phyloP scores from a whole-genome alignment of 83 land plant genomes.

The Picea abies region DNA sequence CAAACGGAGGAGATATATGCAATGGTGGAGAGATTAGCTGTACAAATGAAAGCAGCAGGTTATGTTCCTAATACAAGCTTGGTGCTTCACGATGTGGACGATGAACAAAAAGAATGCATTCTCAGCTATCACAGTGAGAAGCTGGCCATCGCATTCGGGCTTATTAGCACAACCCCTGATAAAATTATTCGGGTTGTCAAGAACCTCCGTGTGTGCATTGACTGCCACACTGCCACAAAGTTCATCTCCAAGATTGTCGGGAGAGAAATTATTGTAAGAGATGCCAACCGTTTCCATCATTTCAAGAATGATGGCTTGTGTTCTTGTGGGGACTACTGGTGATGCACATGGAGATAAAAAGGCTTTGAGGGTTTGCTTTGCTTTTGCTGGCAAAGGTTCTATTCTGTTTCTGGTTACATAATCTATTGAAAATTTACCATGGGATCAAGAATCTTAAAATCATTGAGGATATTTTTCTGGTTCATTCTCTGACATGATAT shows the following conservation, averaged over 20 bases:
- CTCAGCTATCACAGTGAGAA: background rate
- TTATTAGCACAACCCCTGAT: background rate
- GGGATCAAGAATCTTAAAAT: no score
- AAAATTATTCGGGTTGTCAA: background rate
- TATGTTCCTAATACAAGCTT: background rate
- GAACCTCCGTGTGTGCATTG: background rate
- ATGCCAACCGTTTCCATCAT: no score
- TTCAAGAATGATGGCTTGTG: slow-evolving; percentile 4
- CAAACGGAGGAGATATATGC: slow-evolving; percentile 1
- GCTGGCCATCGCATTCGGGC: background rate
- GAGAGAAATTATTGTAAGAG: background rate
- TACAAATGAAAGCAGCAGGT: background rate
- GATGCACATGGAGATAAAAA: background rate
- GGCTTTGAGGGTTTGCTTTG: no score
- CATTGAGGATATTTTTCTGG: no score
- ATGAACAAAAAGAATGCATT: background rate
- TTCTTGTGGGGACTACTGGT: background rate
- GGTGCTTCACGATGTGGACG: background rate
- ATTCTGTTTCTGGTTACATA: no score
- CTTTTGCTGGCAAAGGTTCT: no score
- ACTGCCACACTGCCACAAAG: background rate
- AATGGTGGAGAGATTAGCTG: background rate
- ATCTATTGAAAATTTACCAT: no score
- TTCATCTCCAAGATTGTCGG: background rate
- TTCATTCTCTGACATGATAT: no score